A percentile compares a stretch with the other conserved stretches of the same genome.
Conservation (phyloP, 2,329 filamentous ascomycete genomes). For the Penicillium sp. region DNA sequence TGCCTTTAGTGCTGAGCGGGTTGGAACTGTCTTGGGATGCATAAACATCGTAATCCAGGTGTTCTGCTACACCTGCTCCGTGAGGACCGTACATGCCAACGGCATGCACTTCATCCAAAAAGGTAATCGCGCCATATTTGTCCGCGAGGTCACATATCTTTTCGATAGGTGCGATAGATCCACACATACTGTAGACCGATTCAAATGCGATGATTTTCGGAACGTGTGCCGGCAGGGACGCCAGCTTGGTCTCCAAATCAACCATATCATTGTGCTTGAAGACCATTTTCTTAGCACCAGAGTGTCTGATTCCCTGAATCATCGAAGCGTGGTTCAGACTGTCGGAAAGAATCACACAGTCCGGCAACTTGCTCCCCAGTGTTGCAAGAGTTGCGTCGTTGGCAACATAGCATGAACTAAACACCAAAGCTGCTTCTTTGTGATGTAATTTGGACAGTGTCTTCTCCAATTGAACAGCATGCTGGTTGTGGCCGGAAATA, state of each 20-base stretch:
- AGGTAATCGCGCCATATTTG: slow-evolving; percentile 96
- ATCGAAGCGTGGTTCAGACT: slow-evolving; percentile 97
- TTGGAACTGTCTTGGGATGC: slow-evolving; percentile 61
- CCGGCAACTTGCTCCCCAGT: slow-evolving; percentile 90
- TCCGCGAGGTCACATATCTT: slow-evolving; percentile 94
- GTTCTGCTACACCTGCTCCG: slow-evolving; percentile 93
- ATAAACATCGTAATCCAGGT: slow-evolving; percentile 90
- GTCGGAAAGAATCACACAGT: slow-evolving; percentile 97
- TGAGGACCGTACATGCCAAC: slow-evolving; percentile 98
- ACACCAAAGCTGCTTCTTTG: slow-evolving; percentile 88
- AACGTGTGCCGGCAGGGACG: slow-evolving; percentile 74
- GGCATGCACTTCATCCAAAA: slow-evolving; percentile 96
- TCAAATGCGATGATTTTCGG: slow-evolving; percentile 99
- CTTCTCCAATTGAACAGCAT: slow-evolving; percentile 78
- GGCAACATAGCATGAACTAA: slow-evolving; percentile 96
- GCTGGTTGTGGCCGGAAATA: slow-evolving; percentile 95
- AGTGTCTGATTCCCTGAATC: slow-evolving; percentile 98
- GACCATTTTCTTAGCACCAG: slow-evolving; percentile 92
- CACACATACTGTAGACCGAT: slow-evolving; percentile 99
- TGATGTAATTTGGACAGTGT: slow-evolving; percentile 83
- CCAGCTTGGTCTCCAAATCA: slow-evolving; percentile 88
- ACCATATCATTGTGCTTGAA: slow-evolving; percentile 98
- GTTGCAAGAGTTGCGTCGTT: slow-evolving; percentile 97
- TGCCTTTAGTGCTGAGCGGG: slow-evolving; percentile 55
- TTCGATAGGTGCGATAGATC: slow-evolving; percentile 92